Conservation (phyloP, 2,329 filamentous ascomycete species). For the Calycina herbarum region DNA sequence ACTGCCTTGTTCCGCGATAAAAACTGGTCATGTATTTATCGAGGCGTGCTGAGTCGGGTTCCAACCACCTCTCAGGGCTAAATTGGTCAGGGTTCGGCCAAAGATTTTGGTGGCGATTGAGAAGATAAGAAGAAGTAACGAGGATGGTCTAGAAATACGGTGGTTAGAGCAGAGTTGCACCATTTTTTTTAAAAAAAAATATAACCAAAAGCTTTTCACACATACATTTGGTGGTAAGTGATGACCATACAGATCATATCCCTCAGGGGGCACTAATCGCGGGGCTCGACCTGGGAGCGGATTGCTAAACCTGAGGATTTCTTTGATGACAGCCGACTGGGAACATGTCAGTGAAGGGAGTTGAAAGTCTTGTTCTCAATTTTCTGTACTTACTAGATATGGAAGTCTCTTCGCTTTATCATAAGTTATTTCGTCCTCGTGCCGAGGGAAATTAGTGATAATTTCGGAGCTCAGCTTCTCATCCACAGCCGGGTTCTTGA, state of each 20-base stretch:
- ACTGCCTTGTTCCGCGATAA: conserved; percentile 5
- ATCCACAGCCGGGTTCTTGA: neutral
- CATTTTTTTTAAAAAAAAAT: neutral
- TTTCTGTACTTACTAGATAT: neutral
- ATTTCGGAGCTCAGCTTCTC: neutral
- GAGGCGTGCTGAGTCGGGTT: neutral
- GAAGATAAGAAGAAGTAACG: neutral
- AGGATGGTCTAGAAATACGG: neutral
- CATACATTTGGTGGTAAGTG: neutral
- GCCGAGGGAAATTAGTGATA: neutral
- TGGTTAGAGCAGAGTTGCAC: neutral
- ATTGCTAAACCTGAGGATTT: neutral
- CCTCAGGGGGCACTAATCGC: conserved; percentile 1
- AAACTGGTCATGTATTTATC: conserved; percentile 7
- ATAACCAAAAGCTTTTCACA: neutral
- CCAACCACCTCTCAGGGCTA: neutral
- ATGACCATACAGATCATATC: conserved; percentile 2
- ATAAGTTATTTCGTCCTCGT: neutral
- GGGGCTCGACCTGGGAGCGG: neutral
- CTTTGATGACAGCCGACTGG: conserved; percentile 1
- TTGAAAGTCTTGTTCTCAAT: neutral
- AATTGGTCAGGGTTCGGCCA: conserved; percentile 1
- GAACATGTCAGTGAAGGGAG: neutral
- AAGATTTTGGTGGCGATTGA: neutral
- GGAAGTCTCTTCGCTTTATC: neutral